Conservation (phyloP, 306 rosid species). For the Fragaria nilgerrensis region DNA sequence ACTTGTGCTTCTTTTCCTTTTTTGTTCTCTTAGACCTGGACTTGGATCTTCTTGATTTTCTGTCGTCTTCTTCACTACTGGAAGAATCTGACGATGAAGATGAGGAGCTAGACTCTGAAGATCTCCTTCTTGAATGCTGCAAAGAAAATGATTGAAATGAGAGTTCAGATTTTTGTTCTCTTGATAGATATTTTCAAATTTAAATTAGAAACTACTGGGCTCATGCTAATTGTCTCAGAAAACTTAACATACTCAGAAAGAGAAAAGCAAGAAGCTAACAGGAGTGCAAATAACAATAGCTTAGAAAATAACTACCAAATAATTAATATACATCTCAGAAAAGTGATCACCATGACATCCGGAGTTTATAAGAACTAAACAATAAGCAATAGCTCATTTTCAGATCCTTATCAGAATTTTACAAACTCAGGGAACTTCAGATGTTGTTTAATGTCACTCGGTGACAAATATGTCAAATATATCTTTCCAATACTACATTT, state of each 20-base stretch:
- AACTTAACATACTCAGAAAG: background rate
- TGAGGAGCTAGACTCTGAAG: constrained; percentile 71
- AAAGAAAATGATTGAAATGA: constrained; percentile 18
- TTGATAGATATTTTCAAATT: background rate
- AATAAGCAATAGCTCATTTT: background rate
- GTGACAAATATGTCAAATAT: background rate
- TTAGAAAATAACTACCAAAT: background rate
- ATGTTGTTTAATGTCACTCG: background rate
- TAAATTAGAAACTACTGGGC: background rate
- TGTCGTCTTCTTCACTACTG: constrained; percentile 71
- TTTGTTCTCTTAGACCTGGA: constrained; percentile 76
- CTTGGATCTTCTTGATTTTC: constrained; percentile 71
- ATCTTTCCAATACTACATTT: background rate
- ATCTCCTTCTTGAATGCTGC: constrained; percentile 83
- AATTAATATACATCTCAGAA: background rate
- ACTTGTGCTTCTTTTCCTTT: constrained; percentile 80
- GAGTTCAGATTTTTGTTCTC: background rate
- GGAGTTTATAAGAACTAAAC: background rate
- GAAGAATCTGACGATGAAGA: constrained; percentile 61
- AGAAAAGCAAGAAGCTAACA: background rate
- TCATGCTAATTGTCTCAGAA: background rate
- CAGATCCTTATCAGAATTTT: background rate
- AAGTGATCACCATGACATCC: background rate
- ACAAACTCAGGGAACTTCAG: background rate
- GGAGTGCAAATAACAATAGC: background rate